These are phyloP conservation scores for Colletotrichum truncatum DNA, from an alignment of 2,329 filamentous ascomycete genomes.

Conservation along the genomic window DNA sequence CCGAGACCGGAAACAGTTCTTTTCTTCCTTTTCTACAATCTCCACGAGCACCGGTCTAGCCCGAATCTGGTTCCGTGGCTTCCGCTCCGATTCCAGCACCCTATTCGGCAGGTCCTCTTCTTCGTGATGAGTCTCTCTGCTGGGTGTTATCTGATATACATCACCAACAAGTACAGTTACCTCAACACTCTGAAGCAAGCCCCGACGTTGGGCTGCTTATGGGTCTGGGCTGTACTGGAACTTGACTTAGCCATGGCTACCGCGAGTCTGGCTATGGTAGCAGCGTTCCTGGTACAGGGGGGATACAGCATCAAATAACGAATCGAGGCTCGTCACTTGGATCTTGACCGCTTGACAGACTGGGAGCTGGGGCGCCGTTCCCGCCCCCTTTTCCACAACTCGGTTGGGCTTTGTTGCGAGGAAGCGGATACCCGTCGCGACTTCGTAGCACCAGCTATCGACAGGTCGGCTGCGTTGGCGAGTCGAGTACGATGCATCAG, in stretches of 20 bases:
- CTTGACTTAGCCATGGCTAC: conserved; percentile 76
- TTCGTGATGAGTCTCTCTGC: conserved; percentile 65
- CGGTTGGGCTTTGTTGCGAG: conserved; percentile 17
- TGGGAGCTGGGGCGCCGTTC: neutral
- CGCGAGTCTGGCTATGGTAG: conserved; percentile 57
- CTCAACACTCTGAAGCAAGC: conserved; percentile 91
- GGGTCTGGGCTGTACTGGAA: conserved; percentile 94
- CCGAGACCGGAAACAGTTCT: conserved; percentile 53
- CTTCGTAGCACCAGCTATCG: conserved; percentile 18
- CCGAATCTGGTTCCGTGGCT: conserved; percentile 60
- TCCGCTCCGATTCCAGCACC: conserved; percentile 53
- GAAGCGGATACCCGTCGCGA: conserved; percentile 8
- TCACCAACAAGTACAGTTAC: conserved; percentile 83
- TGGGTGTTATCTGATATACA: conserved; percentile 83
- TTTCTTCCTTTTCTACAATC: conserved; percentile 61
- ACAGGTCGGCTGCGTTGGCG: conserved; percentile 10
- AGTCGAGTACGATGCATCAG: conserved; percentile 35
- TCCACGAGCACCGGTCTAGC: conserved; percentile 63
- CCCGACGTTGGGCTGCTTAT: conserved; percentile 87
- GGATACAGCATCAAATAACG: conserved; percentile 57
- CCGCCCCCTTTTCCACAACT: conserved; percentile 9
- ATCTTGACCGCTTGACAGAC: conserved; percentile 15
- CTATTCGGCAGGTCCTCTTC: conserved; percentile 70
- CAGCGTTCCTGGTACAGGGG: conserved; percentile 55
- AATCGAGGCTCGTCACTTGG: conserved; percentile 6